Evolutionary conservation across 2,329 filamentous ascomycete genomes (phyloP).

Genomic region (Thielaviopsis euricoi): DNA sequence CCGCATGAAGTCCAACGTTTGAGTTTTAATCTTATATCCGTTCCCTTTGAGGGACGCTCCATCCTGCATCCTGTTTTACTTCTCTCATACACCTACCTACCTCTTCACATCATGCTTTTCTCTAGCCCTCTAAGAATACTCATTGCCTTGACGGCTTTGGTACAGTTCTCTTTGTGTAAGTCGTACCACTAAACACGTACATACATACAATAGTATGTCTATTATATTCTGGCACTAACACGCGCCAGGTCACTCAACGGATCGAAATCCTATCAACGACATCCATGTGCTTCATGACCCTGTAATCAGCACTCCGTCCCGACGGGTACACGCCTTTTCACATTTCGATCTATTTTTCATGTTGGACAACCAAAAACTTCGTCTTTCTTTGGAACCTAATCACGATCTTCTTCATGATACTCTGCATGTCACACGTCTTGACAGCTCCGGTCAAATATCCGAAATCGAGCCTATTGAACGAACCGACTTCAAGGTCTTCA

Average conservation of each 20-base stretch:
- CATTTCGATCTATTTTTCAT: slow-evolving; percentile 74
- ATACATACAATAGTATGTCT: too few species aligned
- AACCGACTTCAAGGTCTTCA: slow-evolving; percentile 65
- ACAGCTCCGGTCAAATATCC: slow-evolving; percentile 50
- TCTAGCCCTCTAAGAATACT: not conserved
- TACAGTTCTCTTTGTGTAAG: slow-evolving; percentile 8
- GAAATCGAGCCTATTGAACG: slow-evolving; percentile 55
- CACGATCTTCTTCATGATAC: slow-evolving; percentile 71
- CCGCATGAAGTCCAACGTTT: not conserved
- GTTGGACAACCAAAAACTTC: slow-evolving; percentile 55
- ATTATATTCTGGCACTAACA: slow-evolving; percentile 17
- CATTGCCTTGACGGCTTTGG: slow-evolving; percentile 3
- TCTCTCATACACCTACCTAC: not conserved
- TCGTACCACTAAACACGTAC: not conserved
- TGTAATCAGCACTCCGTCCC: slow-evolving; percentile 60
- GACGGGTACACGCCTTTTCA: slow-evolving; percentile 64
- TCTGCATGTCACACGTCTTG: slow-evolving; percentile 57
- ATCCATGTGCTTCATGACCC: slow-evolving; percentile 59
- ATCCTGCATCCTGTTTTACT: not conserved
- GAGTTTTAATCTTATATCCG: not conserved
- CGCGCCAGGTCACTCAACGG: slow-evolving; percentile 48
- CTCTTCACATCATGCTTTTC: slow-evolving; percentile 5
- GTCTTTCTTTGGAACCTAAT: slow-evolving; percentile 74
- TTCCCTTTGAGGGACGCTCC: not conserved
- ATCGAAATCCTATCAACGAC: slow-evolving; percentile 60